Conservation (phyloP, 441 rosid species). For the Erodium moschatum region DNA sequence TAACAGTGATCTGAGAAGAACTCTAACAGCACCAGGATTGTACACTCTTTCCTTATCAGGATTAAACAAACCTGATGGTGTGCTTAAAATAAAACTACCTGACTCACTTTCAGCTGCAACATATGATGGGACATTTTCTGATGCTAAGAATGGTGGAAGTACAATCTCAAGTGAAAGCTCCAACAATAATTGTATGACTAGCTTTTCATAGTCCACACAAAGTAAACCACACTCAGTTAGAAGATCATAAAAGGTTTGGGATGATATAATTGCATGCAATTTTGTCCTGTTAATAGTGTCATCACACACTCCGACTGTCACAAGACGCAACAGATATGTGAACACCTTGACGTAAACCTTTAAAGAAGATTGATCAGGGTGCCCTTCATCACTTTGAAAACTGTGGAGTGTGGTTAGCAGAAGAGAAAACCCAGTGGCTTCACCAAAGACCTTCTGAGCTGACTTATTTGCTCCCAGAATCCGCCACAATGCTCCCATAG, state of each 20-base stretch:
- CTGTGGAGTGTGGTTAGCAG: constrained; percentile 86
- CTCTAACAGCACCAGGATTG: constrained; percentile 88
- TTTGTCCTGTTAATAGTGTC: constrained; percentile 81
- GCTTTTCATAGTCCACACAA: constrained; percentile 88
- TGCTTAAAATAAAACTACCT: constrained; percentile 43
- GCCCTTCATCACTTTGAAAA: constrained; percentile 67
- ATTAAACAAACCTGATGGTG: constrained; percentile 57
- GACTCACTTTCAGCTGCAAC: constrained; percentile 43
- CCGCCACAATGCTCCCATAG: constrained; percentile 97
- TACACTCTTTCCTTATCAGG: constrained; percentile 77
- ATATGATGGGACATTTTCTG: constrained; percentile 40
- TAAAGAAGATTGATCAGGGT: constrained; percentile 48
- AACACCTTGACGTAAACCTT: constrained; percentile 58
- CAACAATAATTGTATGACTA: constrained; percentile 79
- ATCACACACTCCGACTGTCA: constrained; percentile 81
- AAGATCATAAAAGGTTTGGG: constrained; percentile 93
- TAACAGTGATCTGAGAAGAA: constrained; percentile 79
- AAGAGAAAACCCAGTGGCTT: constrained; percentile 97
- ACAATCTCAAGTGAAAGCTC: constrained; percentile 97
- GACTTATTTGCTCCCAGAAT: constrained; percentile 75
- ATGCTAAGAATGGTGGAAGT: constrained; percentile 74
- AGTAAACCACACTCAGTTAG: constrained; percentile 92
- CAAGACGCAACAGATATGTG: constrained; percentile 79
- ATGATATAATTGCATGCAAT: constrained; percentile 66
- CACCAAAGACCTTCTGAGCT: constrained; percentile 93